Evolutionary conservation across 192 early-diverging fungal genomes (phyloP).

Genomic region (Glomus cerebriforme): DNA sequence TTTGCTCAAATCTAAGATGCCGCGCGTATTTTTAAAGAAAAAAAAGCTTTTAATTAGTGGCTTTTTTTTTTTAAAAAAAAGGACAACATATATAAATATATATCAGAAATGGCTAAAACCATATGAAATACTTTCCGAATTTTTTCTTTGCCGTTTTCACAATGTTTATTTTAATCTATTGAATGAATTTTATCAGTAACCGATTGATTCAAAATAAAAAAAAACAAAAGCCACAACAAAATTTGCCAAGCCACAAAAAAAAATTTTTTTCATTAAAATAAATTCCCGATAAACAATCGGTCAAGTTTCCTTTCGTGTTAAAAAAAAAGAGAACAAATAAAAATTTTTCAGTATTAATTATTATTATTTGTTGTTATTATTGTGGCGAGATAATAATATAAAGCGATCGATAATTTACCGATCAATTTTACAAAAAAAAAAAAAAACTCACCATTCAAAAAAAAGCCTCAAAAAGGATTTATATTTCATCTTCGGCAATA

Average conservation of each 20-base stretch:
- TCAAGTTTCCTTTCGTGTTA: too few species aligned
- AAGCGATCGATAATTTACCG: not conserved
- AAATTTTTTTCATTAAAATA: not conserved
- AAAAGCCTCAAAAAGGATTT: not conserved
- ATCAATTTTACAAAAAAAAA: too few species aligned
- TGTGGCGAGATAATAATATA: not conserved
- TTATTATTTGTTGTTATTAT: too few species aligned
- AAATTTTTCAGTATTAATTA: too few species aligned
- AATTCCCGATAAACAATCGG: too few species aligned
- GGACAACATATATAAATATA: not conserved
- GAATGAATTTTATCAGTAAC: too few species aligned
- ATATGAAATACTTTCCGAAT: not conserved
- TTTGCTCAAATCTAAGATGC: not conserved
- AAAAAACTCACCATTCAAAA: not conserved
- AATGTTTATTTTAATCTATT: too few species aligned
- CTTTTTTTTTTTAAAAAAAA: not conserved
- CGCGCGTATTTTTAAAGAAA: not conserved
- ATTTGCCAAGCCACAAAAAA: not conserved
- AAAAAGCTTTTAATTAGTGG: not conserved
- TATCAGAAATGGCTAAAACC: not conserved
- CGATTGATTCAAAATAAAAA: not conserved
- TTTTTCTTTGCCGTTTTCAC: not conserved
- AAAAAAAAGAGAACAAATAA: too few species aligned
- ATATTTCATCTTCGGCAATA: not conserved
- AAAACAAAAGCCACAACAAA: not conserved